phyloP scores from a whole-genome alignment of 768 basidiomycete genomes.

The Cyclocybe aegerita region DNA sequence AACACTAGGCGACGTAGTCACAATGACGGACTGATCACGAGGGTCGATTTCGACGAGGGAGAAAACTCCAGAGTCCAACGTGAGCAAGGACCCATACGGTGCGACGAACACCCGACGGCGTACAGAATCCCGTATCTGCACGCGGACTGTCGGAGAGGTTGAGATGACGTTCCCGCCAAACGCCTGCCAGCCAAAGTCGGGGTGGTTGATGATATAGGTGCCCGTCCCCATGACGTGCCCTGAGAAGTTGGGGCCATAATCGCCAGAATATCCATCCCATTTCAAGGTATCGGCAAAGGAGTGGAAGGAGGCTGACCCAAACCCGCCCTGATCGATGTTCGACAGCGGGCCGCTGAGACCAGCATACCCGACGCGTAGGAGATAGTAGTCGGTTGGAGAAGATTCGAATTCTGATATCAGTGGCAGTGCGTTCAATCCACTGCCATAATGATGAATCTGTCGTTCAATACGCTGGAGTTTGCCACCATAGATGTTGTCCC shows the following conservation, averaged over 20 bases:
- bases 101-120: constrained; percentile 53
- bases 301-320: constrained; percentile 60
- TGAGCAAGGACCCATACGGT: constrained; percentile 43
- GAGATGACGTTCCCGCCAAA: constrained; percentile 50
- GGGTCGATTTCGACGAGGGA: constrained; percentile 41
- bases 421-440: constrained; percentile 55
- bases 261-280: constrained; percentile 60
- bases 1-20: constrained; percentile 41
- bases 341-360: constrained; percentile 52
- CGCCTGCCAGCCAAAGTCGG: constrained; percentile 61
- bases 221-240: constrained; percentile 52
- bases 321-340: constrained; percentile 58
- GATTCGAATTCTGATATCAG: constrained; percentile 48
- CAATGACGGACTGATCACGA: constrained; percentile 30
- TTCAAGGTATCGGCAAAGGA: constrained; percentile 55
- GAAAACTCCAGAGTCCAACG: constrained; percentile 54
- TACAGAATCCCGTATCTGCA: constrained; percentile 45
- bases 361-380: constrained; percentile 52
- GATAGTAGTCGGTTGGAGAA: constrained; percentile 46
- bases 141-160: constrained; percentile 39
- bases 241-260: constrained; percentile 61
- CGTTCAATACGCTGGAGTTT: constrained; percentile 55
- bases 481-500: constrained; percentile 59
- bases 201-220: constrained; percentile 49
- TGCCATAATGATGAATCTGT: constrained; percentile 60